Conservation (phyloP, 2,329 filamentous ascomycete species). For the Elsinoe ampelina region DNA sequence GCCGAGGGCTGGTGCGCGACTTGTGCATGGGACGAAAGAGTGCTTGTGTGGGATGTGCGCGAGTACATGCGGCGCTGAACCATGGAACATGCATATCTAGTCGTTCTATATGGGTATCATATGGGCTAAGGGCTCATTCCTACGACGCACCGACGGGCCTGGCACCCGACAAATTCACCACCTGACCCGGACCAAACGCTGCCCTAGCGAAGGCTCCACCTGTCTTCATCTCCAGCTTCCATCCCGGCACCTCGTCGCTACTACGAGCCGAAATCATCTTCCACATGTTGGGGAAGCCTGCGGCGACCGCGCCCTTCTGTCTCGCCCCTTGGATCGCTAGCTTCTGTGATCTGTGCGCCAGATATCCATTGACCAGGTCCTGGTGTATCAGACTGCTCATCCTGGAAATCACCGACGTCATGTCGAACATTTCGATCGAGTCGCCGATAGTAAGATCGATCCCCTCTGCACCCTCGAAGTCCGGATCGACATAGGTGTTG, state of each 20-base stretch:
- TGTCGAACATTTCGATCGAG: slow-evolving; percentile 33
- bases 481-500: slow-evolving; percentile 33
- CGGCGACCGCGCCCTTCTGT: slow-evolving; percentile 42
- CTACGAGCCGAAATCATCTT: slow-evolving; percentile 55
- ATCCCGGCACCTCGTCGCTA: slow-evolving; percentile 60
- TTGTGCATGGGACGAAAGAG: slow-evolving; percentile 84
- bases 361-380: slow-evolving; percentile 72
- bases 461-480: slow-evolving; percentile 30
- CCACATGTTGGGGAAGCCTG: slow-evolving; percentile 70
- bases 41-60: slow-evolving; percentile 86
- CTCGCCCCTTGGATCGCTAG: slow-evolving; percentile 77
- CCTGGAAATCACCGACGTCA: slow-evolving; percentile 65
- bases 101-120: slow-evolving; percentile 8
- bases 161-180: slow-evolving; percentile 49
- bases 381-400: slow-evolving; percentile 70
- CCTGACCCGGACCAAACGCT: slow-evolving; percentile 39
- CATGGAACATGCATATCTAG: background rate
- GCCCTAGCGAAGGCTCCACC: slow-evolving; percentile 17
- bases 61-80: slow-evolving; percentile 44
- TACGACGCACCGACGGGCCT: slow-evolving; percentile 33
- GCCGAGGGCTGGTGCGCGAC: slow-evolving; percentile 92
- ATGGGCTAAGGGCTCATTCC: background rate
- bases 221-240: slow-evolving; percentile 48
- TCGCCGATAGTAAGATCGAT: slow-evolving; percentile 13
- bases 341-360: slow-evolving; percentile 64